Evolutionary conservation across 2,329 filamentous ascomycete species (phyloP), one percentile per base, ranked within the genome.

Genomic region (Aspergillus neoniger): DNA sequence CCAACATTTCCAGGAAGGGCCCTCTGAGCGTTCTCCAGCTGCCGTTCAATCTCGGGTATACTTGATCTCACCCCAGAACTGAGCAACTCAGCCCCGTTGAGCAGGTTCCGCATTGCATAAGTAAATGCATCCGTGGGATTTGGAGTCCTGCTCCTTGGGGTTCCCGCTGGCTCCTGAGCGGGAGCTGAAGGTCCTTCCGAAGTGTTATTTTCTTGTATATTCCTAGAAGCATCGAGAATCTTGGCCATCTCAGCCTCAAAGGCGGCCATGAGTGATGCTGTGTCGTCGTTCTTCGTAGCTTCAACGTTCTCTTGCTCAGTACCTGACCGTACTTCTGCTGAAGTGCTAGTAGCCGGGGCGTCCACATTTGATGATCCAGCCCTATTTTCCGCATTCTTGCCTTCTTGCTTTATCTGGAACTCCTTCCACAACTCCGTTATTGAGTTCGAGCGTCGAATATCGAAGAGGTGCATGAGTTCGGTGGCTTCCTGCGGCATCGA

Each of bases 381-480:
- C 12, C 36, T 38, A 15, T 63, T 50, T 7, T 53, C 52, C 7
- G 54, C 25, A 23, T 58, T 48, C 39, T 38, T 32, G 4, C 19
- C 23, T 4, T 48, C 47, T 28, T 62, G 49, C 15, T 63, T 62
- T 51, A 58, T 55, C 28, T 74, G 72, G 58, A 71, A 75, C 32
- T 64, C 65, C 58, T 71, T 75, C 77, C 78, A 80, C 32, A 77
- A 60, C 49, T 77, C 71, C 5, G 72, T 71, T 12, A 77, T 70
- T 8, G 76, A 76, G 44, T 73, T 74, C 39, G 76, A 74, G 54
- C 76, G 74, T 59, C 71, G 72, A 58, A 81, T 79, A 63, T 81
- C 79, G 65, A 82, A 82, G 49, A 80, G 69, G 66, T 82, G 80
- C 70, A 80, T 77, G 19, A 74, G 69, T 25, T 60, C 65, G 12